Percentiles rank a stretch among this genome's conserved stretches.
Evolutionary conservation across 495 filamentous ascomycete genomes (phyloP).

Genomic region (Arthonia radiata): DNA sequence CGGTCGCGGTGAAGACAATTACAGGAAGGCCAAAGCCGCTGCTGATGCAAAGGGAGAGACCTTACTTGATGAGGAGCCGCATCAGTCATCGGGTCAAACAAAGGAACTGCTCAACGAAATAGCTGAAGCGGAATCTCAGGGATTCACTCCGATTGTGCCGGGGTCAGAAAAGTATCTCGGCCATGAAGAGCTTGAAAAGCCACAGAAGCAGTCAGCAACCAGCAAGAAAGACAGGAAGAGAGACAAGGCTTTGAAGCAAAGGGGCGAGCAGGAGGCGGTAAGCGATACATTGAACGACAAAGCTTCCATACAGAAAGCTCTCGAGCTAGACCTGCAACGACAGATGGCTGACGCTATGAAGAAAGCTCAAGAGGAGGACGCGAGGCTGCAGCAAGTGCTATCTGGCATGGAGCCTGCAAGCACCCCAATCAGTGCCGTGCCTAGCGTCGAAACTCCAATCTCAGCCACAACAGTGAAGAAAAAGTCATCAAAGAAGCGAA

Average conservation of each 20-base stretch:
- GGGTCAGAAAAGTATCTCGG: constrained; percentile 3
- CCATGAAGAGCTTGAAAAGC: too few species aligned
- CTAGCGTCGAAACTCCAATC: constrained; percentile 1
- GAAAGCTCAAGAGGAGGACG: constrained; percentile 19
- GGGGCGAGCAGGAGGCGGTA: too few species aligned
- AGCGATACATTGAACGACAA: too few species aligned
- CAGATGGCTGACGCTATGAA: constrained; percentile 27
- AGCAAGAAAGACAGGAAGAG: too few species aligned
- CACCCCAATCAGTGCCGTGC: constrained; percentile 1
- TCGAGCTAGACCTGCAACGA: constrained; percentile 17
- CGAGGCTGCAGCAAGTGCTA: constrained; percentile 7
- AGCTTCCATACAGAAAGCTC: constrained; percentile 13
- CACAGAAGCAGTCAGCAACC: constrained; percentile 20
- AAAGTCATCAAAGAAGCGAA: constrained; percentile 12
- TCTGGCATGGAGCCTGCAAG: constrained; percentile 2
- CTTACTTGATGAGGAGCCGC: constrained; percentile 23
- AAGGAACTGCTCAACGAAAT: constrained; percentile 12
- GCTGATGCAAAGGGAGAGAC: constrained; percentile 40
- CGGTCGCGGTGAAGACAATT: constrained; percentile 54
- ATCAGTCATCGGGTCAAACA: constrained; percentile 21
- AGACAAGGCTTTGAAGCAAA: too few species aligned
- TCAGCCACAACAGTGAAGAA: constrained; percentile 8
- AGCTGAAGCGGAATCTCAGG: constrained; percentile 14
- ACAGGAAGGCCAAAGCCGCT: constrained; percentile 38
- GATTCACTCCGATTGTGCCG: neutral